phyloP scores from a whole-genome alignment of 306 rosid genomes.

The Leucaena leucocephala region DNA sequence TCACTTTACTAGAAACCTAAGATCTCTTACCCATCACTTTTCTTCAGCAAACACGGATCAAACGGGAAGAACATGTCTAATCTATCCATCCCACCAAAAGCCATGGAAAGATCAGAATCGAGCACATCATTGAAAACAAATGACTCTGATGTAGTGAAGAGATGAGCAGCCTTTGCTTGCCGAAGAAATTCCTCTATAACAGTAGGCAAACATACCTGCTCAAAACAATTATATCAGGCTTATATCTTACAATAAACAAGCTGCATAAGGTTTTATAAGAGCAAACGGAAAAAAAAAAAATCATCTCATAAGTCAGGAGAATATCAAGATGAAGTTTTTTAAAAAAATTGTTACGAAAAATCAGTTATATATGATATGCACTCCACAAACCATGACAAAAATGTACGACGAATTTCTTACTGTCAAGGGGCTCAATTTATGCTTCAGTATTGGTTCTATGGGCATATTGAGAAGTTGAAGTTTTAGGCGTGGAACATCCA shows the following conservation, averaged over 20 bases:
- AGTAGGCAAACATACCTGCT: conserved; percentile 83
- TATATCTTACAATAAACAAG: background rate
- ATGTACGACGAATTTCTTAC: conserved; percentile 30
- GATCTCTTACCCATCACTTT: conserved; percentile 64
- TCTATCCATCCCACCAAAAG: conserved; percentile 82
- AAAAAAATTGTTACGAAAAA: background rate
- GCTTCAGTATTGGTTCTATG: conserved; percentile 52
- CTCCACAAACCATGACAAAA: background rate
- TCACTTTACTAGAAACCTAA: background rate
- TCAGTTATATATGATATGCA: background rate
- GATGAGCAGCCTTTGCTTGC: conserved; percentile 73
- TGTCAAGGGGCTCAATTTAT: conserved; percentile 56
- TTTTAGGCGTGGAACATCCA: conserved; percentile 56
- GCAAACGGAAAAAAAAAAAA: background rate
- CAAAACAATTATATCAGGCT: conserved; percentile 27
- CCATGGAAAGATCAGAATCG: conserved; percentile 74
- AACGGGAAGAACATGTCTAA: conserved; percentile 94
- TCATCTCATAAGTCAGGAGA: background rate
- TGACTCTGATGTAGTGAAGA: conserved; percentile 60
- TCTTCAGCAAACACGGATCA: conserved; percentile 78
- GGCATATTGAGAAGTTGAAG: conserved; percentile 48
- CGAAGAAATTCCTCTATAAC: conserved; percentile 75
- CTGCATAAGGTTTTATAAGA: background rate
- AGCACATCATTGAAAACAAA: conserved; percentile 59
- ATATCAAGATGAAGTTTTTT: background rate